Conservation (phyloP, 1,284 basidiomycete species). For the Rhodotorula sp. region DNA sequence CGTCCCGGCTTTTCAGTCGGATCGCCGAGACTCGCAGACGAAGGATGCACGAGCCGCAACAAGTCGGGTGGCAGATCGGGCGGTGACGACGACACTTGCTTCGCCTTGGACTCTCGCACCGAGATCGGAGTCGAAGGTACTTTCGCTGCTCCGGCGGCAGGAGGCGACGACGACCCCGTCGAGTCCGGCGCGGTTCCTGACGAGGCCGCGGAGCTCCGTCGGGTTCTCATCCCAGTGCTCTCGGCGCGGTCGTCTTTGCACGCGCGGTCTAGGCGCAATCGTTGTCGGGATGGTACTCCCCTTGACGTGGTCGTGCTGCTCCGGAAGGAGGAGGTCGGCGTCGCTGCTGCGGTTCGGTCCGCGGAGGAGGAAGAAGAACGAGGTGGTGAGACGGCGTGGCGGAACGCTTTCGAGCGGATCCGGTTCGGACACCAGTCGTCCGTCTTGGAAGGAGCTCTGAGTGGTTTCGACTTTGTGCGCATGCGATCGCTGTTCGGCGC, state of each 20-base stretch:
- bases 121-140: neutral
- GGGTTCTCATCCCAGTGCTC: neutral
- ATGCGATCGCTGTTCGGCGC: neutral
- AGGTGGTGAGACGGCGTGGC: too few relatives aligned
- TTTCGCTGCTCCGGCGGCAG: too few relatives aligned
- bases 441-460: neutral
- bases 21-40: neutral
- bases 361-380: neutral
- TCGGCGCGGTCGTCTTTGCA: neutral
- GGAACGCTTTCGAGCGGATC: neutral
- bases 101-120: neutral
- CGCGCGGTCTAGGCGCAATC: neutral
- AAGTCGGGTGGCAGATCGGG: neutral
- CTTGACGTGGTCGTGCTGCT: neutral
- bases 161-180: too few relatives aligned
- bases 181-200: too few relatives aligned
- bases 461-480: neutral
- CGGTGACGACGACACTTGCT: neutral
- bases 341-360: neutral
- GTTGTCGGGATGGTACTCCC: neutral
- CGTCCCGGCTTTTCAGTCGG: neutral
- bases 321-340: neutral
- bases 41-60: neutral
- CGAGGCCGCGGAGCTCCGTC: neutral
- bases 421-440: neutral